Evolutionary conservation across 1,284 basidiomycete genomes (phyloP).

Genomic region (Moniliella sp.): DNA sequence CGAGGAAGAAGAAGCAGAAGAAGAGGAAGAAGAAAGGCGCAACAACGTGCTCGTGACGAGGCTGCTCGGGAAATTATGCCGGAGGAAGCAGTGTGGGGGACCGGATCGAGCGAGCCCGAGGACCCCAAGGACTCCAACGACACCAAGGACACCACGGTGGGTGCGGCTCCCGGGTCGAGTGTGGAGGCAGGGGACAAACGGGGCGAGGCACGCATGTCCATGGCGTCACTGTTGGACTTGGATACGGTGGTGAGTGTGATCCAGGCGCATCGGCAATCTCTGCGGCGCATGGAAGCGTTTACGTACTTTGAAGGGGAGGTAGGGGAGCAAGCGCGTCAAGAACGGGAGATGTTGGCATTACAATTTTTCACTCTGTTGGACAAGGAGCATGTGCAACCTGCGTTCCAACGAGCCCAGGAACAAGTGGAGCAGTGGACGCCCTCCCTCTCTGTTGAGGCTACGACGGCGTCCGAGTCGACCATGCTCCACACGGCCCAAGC

Average conservation of each 20-base stretch:
- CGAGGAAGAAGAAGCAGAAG: not conserved
- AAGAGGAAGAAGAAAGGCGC: not conserved
- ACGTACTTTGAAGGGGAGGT: conserved; percentile 59
- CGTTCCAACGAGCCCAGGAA: conserved; percentile 51
- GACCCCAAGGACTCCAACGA: not conserved
- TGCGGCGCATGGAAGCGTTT: conserved; percentile 80
- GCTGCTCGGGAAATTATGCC: not conserved
- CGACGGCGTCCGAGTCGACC: conserved; percentile 37
- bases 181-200: not conserved
- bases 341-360: conserved; percentile 72
- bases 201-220: too few species aligned
- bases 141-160: not conserved
- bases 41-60: not conserved
- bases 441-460: conserved; percentile 54
- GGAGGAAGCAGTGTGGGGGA: not conserved
- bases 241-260: conserved; percentile 77
- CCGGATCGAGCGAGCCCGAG: not conserved
- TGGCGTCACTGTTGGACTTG: conserved; percentile 71
- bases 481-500: not conserved
- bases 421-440: conserved; percentile 59
- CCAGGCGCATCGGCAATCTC: conserved; percentile 64
- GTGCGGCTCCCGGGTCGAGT: not conserved
- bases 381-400: conserved; percentile 60
- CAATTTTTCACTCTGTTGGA: conserved; percentile 56
- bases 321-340: conserved; percentile 46